Conservation (phyloP, 805 yeast genomes). For the Candida verbasci region DNA sequence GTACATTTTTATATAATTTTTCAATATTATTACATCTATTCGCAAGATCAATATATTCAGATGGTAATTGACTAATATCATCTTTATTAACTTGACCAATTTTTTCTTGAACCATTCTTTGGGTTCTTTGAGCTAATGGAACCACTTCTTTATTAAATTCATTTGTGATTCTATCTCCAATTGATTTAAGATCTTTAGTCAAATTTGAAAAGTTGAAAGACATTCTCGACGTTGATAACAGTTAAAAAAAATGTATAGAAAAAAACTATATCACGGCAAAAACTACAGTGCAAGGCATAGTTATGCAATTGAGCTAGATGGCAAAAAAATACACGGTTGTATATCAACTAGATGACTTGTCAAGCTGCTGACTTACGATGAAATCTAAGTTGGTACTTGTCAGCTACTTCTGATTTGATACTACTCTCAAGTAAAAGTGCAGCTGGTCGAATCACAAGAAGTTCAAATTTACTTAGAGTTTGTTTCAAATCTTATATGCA, state of each 20-base stretch:
- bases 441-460: no score
- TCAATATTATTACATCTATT: conserved; percentile 37
- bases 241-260: conserved; percentile 2
- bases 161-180: conserved; percentile 42
- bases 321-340: no score
- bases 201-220: conserved; percentile 40
- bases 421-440: no score
- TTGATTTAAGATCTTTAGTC: conserved; percentile 36
- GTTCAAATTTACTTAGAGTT: no score
- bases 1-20: conserved; percentile 37
- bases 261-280: no score
- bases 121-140: conserved; percentile 77
- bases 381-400: no score
- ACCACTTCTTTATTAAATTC: conserved; percentile 51
- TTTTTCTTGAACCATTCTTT: conserved; percentile 71
- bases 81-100: conserved; percentile 65
- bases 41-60: conserved; percentile 60
- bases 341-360: no score
- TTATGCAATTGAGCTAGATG: no score
- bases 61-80: conserved; percentile 74
- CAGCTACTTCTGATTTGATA: no score
- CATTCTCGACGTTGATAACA: conserved; percentile 17
- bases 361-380: no score
- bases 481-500: no score
- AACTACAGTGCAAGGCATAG: no score